Evolutionary conservation across 768 basidiomycete species (phyloP).

Genomic region (Tulasnella sp.): DNA sequence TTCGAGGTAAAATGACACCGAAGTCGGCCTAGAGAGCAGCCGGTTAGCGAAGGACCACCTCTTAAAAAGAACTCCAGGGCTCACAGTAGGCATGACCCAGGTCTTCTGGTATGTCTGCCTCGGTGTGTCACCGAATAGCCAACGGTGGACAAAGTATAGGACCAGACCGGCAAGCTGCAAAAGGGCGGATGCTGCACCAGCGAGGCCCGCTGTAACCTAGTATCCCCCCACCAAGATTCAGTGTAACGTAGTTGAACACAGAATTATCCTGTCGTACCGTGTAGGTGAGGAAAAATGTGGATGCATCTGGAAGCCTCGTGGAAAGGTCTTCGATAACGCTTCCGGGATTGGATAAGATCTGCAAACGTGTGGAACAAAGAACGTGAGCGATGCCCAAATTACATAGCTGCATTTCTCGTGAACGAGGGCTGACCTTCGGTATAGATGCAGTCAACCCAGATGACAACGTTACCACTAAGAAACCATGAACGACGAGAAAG

Average conservation of each 20-base stretch:
- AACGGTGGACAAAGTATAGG: conserved; percentile 59
- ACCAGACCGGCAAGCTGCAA: conserved; percentile 52
- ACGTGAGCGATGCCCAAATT: not conserved
- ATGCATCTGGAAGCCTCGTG: conserved; percentile 52
- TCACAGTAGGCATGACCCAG: conserved; percentile 53
- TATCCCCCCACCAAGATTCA: not conserved
- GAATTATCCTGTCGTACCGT: conserved; percentile 41
- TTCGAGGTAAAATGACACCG: conserved; percentile 48
- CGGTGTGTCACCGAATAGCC: conserved; percentile 65
- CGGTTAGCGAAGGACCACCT: not conserved
- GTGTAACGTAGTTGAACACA: not conserved
- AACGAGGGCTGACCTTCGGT: conserved; percentile 33
- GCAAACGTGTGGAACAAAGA: not conserved
- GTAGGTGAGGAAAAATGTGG: conserved; percentile 63
- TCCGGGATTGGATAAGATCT: conserved; percentile 48
- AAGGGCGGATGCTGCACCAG: conserved; percentile 49
- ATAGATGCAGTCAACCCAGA: conserved; percentile 53
- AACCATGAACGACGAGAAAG: conserved; percentile 65
- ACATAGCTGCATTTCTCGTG: conserved; percentile 34
- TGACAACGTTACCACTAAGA: conserved; percentile 64
- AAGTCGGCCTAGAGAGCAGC: conserved; percentile 45
- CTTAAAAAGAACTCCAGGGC: conserved; percentile 25
- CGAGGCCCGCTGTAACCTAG: conserved; percentile 51
- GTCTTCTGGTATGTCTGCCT: conserved; percentile 55
- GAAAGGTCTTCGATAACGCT: conserved; percentile 47